phyloP scores from a whole-genome alignment of 257 asterid species.

The Cynanchum wilfordii region DNA sequence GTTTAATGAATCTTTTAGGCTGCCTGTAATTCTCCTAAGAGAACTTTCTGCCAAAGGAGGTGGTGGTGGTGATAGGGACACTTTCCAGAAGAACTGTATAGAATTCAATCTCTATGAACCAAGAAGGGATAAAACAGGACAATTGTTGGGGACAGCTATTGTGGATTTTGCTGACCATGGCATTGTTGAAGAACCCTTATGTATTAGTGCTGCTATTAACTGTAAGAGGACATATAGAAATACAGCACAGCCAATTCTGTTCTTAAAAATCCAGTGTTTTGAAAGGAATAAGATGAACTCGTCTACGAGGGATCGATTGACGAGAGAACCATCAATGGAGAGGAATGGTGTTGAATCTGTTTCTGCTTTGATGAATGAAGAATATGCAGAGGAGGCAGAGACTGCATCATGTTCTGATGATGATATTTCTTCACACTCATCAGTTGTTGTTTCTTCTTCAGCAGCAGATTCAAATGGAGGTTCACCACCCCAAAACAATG shows the following conservation, averaged over 20 bases:
- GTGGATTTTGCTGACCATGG: constrained; percentile 72
- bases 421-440: constrained; percentile 72
- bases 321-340: constrained; percentile 50
- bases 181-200: constrained; percentile 40
- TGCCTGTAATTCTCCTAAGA: constrained; percentile 43
- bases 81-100: constrained; percentile 57
- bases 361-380: constrained; percentile 64
- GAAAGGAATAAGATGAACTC: constrained; percentile 39
- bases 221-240: constrained; percentile 72
- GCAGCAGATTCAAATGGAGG: constrained; percentile 53
- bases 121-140: constrained; percentile 66
- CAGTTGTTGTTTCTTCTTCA: constrained; percentile 49
- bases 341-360: constrained; percentile 42
- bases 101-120: constrained; percentile 74
- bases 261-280: constrained; percentile 48
- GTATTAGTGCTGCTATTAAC: constrained; percentile 44
- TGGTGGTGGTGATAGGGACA: constrained; percentile 31
- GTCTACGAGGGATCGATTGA: constrained; percentile 42
- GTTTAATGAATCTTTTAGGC: constrained; percentile 68
- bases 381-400: constrained; percentile 76
- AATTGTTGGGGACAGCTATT: constrained; percentile 67
- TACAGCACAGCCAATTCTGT: constrained; percentile 60
- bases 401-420: constrained; percentile 58
- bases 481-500: constrained; percentile 47
- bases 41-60: constrained; percentile 45